Conservation (phyloP, 257 asterid species). For the Penstemon barbatus region DNA sequence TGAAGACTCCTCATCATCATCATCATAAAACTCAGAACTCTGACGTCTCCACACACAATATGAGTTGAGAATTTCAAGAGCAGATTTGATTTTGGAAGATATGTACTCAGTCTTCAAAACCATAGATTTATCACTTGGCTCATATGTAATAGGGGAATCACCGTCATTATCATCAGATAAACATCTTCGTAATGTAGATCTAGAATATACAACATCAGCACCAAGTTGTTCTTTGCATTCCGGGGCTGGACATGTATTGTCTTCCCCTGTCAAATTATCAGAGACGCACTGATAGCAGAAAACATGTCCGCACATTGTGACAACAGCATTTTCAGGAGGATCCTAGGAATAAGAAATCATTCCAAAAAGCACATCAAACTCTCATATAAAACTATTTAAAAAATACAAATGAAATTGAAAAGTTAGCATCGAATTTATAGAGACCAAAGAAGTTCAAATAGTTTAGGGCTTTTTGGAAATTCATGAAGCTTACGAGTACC, state of each 20-base stretch:
- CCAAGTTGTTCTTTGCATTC: slow-evolving; percentile 87
- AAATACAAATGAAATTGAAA: too few species aligned
- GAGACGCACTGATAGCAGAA: slow-evolving; percentile 93
- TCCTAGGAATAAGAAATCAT: slow-evolving; percentile 55
- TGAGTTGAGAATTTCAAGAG: slow-evolving; percentile 61
- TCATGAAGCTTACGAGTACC: slow-evolving; percentile 3
- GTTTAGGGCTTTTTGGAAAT: not conserved
- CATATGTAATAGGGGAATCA: slow-evolving; percentile 43
- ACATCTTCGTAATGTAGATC: slow-evolving; percentile 62
- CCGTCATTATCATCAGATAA: slow-evolving; percentile 48
- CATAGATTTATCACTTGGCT: slow-evolving; percentile 43
- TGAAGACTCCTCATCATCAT: slow-evolving; percentile 40
- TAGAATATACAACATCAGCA: slow-evolving; percentile 74
- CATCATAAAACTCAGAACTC: slow-evolving; percentile 35
- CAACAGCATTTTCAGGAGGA: slow-evolving; percentile 97
- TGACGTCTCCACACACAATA: slow-evolving; percentile 43
- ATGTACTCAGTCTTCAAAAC: slow-evolving; percentile 52
- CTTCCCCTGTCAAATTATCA: slow-evolving; percentile 82
- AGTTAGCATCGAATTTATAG: not conserved
- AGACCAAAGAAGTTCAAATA: not conserved
- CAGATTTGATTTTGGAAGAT: slow-evolving; percentile 81
- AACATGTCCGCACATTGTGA: slow-evolving; percentile 91
- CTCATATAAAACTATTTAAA: not conserved
- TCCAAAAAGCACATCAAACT: slow-evolving; percentile 26
- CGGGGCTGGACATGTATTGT: slow-evolving; percentile 77